phyloP scores from a whole-genome alignment of 352 stramenopile genomes.

The Globisporangium middletonii region DNA sequence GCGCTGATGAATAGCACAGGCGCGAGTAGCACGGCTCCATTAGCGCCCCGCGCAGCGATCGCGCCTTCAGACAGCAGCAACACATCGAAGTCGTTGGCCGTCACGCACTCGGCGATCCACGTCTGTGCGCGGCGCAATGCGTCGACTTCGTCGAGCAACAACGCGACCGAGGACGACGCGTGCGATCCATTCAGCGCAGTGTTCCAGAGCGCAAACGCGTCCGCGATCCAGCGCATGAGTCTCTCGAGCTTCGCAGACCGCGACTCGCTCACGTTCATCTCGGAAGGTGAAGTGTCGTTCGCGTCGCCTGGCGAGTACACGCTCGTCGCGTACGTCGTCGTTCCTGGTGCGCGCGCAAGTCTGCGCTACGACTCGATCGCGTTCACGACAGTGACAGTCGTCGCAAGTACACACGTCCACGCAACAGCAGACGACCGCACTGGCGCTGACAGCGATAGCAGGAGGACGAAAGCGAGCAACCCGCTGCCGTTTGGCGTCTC shows the following conservation, averaged over 20 bases:
- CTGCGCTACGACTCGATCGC: conserved; percentile 30
- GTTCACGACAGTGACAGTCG: conserved; percentile 13
- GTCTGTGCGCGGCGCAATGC: conserved; percentile 9
- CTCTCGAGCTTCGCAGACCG: conserved; percentile 7
- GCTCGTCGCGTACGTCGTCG: conserved; percentile 29
- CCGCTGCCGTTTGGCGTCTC: conserved; percentile 13
- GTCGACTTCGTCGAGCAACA: not conserved
- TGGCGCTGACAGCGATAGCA: not conserved
- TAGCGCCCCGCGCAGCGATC: no score
- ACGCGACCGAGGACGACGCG: not conserved
- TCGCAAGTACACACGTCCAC: not conserved
- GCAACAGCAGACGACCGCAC: not conserved
- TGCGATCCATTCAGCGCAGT: conserved; percentile 20
- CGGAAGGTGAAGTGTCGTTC: conserved; percentile 21
- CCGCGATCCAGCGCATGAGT: conserved; percentile 15
- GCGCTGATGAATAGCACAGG: not conserved
- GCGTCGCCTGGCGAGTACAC: conserved; percentile 16
- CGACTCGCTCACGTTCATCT: conserved; percentile 16
- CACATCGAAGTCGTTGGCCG: conserved; percentile 1
- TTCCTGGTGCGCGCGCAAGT: conserved; percentile 8
- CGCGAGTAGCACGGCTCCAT: no score
- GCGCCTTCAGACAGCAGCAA: not conserved
- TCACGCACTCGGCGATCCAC: conserved; percentile 16
- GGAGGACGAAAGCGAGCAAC: not conserved
- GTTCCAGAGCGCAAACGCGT: conserved; percentile 16